Evolutionary conservation across 129 eudicot genomes (phyloP), one percentile per base, ranked within the genome.

Genomic region (Chrysanthemum makinoi): DNA sequence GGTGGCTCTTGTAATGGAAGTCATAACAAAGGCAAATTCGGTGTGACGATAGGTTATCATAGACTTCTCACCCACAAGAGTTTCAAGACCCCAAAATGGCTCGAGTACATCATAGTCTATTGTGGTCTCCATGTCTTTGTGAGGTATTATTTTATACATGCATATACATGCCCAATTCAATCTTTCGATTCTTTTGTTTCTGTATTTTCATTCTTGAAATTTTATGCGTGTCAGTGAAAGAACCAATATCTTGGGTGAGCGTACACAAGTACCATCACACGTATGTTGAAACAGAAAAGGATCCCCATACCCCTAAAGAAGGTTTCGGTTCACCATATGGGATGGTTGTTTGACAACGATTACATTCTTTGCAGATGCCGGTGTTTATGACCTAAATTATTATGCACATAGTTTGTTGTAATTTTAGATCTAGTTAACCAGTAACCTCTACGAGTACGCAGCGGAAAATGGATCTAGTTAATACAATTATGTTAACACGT

Each of bases 211-310:
- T 28, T 28, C 5, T 28, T 28, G 33, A 28, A 28, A 28, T 28
- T 28, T 26, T 26, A 28, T 28, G 5, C 6, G 44, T 33, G 0
- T 35, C 8, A 7, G 18, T 73, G 66, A 44, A n/a, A 46, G 79
- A 75, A 66, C 79, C 79, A 44, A 66, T 66, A 62, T 66, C 5
- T 56, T 75, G 56, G 56, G 79, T 75, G 43, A 75, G 56, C 65
- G 22, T 13, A 44, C 68, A 75, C 61, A 46, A 56, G 60, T 15
- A 15, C 28, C 79, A 75, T n/a, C 73, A 75, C 68, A 66, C 8
- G 35, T 66, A 75, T 66, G 7, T 73, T 6, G 79, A 75, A 4
- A 75, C 68, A 43, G 68, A 75, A 0, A 75, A 20, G 57, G 79
- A 75, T 16, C 79, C 79, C 11, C 60, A 43, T 56, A 3, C 46